A percentile compares a stretch with the other conserved stretches of the same genome.
Conservation (phyloP, 805 yeast species). For the Wickerhamiella occidentalis region DNA sequence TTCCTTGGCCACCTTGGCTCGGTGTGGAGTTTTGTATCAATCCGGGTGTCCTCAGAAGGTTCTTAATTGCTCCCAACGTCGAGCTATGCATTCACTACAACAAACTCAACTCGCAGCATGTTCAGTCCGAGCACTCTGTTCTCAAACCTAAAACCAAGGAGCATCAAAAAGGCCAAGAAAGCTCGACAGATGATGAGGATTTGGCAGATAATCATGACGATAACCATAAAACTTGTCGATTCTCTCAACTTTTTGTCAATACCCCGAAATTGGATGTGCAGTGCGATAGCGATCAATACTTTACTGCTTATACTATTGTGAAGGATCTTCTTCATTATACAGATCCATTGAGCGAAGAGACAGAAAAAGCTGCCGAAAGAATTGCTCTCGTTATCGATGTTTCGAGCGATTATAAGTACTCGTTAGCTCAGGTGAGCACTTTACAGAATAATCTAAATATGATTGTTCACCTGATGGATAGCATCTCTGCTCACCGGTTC, state of each 20-base stretch:
- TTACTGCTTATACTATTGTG: slow-evolving; percentile 48
- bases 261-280: slow-evolving; percentile 56
- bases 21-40: slow-evolving; percentile 59
- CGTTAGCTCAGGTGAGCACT: slow-evolving; percentile 36
- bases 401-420: slow-evolving; percentile 38
- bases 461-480: slow-evolving; percentile 36
- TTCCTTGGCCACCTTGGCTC: slow-evolving; percentile 81
- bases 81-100: slow-evolving; percentile 52
- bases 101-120: slow-evolving; percentile 37
- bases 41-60: slow-evolving; percentile 35
- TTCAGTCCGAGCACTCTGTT: slow-evolving; percentile 16
- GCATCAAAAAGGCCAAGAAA: neutral
- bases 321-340: slow-evolving; percentile 55
- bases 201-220: neutral
- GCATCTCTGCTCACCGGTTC: slow-evolving; percentile 14
- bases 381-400: slow-evolving; percentile 60
- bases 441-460: slow-evolving; percentile 40
- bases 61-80: slow-evolving; percentile 50
- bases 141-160: neutral
- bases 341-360: slow-evolving; percentile 53
- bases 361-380: slow-evolving; percentile 51
- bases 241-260: slow-evolving; percentile 33
- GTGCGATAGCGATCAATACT: slow-evolving; percentile 65
- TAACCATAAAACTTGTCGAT: slow-evolving; percentile 1
- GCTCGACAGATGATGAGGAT: slow-evolving; percentile 8